Evolutionary conservation across 352 stramenopile species (phyloP).

Genomic region (Thraustochytrium striatum): DNA sequence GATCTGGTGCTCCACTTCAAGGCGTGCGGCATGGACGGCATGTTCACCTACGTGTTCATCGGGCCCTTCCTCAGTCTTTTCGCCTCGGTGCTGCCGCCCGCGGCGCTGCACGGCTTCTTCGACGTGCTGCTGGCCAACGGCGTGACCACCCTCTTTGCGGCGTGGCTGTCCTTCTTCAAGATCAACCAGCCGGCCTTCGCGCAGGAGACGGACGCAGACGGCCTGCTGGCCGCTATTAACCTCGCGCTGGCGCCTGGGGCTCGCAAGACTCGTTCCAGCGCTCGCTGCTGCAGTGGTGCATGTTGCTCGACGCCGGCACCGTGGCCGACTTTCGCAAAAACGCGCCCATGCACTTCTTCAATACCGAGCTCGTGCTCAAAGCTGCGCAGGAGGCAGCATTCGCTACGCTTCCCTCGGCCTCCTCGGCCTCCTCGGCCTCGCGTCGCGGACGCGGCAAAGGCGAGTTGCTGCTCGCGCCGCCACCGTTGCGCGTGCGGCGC

Average conservation of each 20-base stretch:
- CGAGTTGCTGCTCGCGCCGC: no score
- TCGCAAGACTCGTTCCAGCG: slow-evolving; percentile 15
- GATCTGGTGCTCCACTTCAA: slow-evolving; percentile 35
- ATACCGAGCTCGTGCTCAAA: slow-evolving; percentile 24
- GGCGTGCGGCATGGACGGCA: slow-evolving; percentile 14
- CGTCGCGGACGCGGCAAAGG: neutral
- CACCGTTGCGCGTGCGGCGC: no score
- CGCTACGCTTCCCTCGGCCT: neutral
- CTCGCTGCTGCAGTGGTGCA: slow-evolving; percentile 42
- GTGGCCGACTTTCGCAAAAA: slow-evolving; percentile 44
- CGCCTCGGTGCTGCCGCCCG: neutral
- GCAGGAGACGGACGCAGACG: slow-evolving; percentile 5
- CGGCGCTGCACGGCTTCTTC: slow-evolving; percentile 5
- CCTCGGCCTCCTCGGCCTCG: neutral
- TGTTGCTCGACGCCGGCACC: slow-evolving; percentile 15
- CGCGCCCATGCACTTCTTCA: slow-evolving; percentile 39
- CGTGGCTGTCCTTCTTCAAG: slow-evolving; percentile 33
- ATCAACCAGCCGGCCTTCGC: slow-evolving; percentile 26
- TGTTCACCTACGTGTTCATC: slow-evolving; percentile 29
- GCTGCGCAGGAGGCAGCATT: slow-evolving; percentile 2
- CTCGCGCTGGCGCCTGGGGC: neutral
- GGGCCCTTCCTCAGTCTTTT: slow-evolving; percentile 35
- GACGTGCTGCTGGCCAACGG: slow-evolving; percentile 41
- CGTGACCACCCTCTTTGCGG: slow-evolving; percentile 22
- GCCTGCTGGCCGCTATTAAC: slow-evolving; percentile 31